Conservation (phyloP, 495 filamentous ascomycete species). For the Poronia punctata region DNA sequence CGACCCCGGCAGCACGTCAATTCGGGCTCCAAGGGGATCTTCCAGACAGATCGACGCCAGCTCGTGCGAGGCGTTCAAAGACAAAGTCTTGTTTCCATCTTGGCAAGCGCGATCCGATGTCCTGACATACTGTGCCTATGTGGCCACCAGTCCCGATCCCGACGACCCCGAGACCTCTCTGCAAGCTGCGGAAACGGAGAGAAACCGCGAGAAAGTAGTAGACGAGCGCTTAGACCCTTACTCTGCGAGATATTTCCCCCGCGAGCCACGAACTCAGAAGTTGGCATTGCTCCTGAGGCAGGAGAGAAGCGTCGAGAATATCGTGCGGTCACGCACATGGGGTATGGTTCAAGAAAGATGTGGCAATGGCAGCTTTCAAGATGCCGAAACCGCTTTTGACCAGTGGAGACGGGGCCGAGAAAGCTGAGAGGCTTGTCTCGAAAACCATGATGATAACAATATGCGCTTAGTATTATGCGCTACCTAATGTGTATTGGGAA, state of each 20-base stretch:
- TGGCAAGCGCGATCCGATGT: constrained; percentile 86
- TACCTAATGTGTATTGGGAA: no score
- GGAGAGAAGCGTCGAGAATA: constrained; percentile 80
- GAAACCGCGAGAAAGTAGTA: constrained; percentile 66
- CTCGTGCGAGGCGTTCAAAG: constrained; percentile 65
- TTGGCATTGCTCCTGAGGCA: constrained; percentile 72
- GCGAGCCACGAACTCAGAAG: constrained; percentile 76
- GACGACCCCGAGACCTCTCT: constrained; percentile 74
- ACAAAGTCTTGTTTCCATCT: constrained; percentile 74
- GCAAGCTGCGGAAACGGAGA: constrained; percentile 61
- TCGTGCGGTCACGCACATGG: constrained; percentile 81
- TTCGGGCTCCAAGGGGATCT: constrained; percentile 44
- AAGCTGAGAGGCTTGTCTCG: no score
- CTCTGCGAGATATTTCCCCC: constrained; percentile 73
- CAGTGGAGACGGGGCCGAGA: constrained; percentile 29
- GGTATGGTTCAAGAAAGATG: constrained; percentile 73
- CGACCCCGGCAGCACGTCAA: constrained; percentile 69
- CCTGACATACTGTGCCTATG: constrained; percentile 80
- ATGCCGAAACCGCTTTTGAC: constrained; percentile 59
- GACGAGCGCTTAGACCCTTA: constrained; percentile 93
- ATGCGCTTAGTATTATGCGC: no score
- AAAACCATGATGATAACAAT: constrained; percentile 10
- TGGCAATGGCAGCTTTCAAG: constrained; percentile 39
- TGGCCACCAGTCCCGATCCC: constrained; percentile 82
- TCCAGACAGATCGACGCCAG: constrained; percentile 48